Conservation (phyloP, 179 eudicot genomes). For the Spinacia oleracea region DNA sequence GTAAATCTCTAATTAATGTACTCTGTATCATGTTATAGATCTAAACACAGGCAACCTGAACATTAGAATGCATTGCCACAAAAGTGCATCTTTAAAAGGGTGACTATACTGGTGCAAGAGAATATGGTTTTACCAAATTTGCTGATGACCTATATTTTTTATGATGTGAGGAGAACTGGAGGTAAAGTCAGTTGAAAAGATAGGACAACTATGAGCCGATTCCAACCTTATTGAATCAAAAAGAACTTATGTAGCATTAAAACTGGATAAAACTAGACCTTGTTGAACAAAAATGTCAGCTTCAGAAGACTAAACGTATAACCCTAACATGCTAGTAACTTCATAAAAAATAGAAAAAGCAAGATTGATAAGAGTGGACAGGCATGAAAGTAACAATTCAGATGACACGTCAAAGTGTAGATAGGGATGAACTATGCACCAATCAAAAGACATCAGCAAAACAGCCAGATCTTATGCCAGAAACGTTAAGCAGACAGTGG, state of each 20-base stretch:
- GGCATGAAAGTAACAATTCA: not conserved
- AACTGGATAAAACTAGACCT: not conserved
- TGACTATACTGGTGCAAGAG: no score
- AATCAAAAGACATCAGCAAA: not conserved
- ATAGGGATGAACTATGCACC: not conserved
- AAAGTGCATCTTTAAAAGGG: no score
- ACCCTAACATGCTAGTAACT: not conserved
- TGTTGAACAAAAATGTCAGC: not conserved
- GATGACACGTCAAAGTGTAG: not conserved
- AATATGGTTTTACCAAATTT: no score
- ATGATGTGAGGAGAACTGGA: not conserved
- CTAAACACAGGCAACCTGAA: no score
- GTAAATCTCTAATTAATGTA: no score
- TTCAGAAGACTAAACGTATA: not conserved
- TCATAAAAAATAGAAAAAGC: not conserved
- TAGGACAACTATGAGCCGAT: not conserved
- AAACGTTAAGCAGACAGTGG: not conserved
- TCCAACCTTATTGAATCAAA: not conserved
- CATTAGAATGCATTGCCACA: no score
- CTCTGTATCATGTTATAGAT: no score
- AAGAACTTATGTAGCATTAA: not conserved
- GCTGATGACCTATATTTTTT: no score
- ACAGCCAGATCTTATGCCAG: not conserved
- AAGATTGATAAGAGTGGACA: not conserved
- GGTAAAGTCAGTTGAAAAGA: not conserved